Evolutionary conservation across 2,329 filamentous ascomycete species (phyloP), one percentile per base, ranked within the genome.

Genomic region (Rhynchosporium graminicola): DNA sequence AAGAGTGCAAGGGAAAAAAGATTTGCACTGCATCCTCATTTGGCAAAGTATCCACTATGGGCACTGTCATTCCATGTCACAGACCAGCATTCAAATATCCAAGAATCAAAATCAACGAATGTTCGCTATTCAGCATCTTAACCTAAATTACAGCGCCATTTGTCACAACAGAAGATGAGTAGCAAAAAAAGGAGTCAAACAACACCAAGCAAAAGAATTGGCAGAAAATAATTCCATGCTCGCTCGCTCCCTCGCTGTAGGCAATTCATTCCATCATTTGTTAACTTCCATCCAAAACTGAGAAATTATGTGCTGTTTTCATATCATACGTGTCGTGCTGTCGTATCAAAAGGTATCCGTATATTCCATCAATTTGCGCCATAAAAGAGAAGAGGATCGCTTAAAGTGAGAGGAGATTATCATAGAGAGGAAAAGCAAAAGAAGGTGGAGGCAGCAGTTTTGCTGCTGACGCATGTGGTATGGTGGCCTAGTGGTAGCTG

Each of bases 401-500:
- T 28, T 12, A n/a, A 26, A 26, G 9, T 45, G 26, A 46, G 28
- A 20, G 13, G 40, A 57, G 43, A 33, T 54, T 9, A 1, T 40
- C 40, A 28, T 15, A 6, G 12, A 29, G 26, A 36, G 45, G 40
- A 43, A 10, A 57, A 57, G 13, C 15, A 57, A 43, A 57, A 20
- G 9, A 7, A 15, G 31, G 28, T 29, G 26, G 38, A 12, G 15
- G 13, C 5, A 15, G 28, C 29, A 20, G 38, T 26, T 8, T 28
- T 43, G 15, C n/a, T 31, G 52, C 26, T 7, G 36, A 20, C 2
- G 28, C 4, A 12, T 38, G 38, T n/a, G 36, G 6, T 15, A 13
- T 52, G 12, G 12, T 9, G 8, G 55, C n/a, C 68, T 69, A 74
- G 61, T 71, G 88, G 69, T 95, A 95, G 71, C 88, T 90, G 67